Base-by-base conservation (phyloP, 2,329 filamentous ascomycete species). In the Dactylonectria macrodidyma region DNA sequence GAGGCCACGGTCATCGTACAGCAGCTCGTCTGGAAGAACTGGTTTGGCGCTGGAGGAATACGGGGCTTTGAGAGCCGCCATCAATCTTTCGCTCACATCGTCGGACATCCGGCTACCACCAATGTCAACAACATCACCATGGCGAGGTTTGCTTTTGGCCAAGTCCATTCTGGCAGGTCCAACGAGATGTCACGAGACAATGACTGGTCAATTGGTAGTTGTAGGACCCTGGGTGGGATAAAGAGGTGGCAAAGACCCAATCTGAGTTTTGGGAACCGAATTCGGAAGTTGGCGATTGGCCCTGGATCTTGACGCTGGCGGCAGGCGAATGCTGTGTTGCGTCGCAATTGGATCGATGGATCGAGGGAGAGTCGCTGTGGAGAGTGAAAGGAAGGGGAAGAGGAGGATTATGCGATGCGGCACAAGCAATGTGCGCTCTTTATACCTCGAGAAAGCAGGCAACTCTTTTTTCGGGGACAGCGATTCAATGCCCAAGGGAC, bases 1-100 rank as follows among this genome's bases (percentile, higher is more conserved):
- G 55, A 83, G 73, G 1, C 82, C 82, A 5, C 73, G 58, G 59
- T 82, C 81, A 65, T 81, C 76, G 67, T 84, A 84, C 52, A 84
- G 73, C 46, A 82, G 72, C 71, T 84, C 82, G 56, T 84, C 82
- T 1, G 82, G 82, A 34, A 84, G 74, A 1, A 75, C 77, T 16
- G 76, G 75, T 63, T 77, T 77, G 12, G 67, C 69, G 7, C 62
- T 61, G 2, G 70, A 62, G 22, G 77, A 70, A 61, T 76, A 76
- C 3, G 71, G 60, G 16, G 71, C 60, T 34, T 62, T 69, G 16
- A 83, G 74, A 10, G 72, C 69, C 3, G 73, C 62, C 14, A 71
- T 66, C 33, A 83, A 70, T 30, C 76, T 72, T 34, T 77, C 62
- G 36, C 68, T 70, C 33, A 83, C 69, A 24, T 75, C 64, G 44